Conservation (phyloP, 441 rosid species). For the Manihot esculenta region DNA sequence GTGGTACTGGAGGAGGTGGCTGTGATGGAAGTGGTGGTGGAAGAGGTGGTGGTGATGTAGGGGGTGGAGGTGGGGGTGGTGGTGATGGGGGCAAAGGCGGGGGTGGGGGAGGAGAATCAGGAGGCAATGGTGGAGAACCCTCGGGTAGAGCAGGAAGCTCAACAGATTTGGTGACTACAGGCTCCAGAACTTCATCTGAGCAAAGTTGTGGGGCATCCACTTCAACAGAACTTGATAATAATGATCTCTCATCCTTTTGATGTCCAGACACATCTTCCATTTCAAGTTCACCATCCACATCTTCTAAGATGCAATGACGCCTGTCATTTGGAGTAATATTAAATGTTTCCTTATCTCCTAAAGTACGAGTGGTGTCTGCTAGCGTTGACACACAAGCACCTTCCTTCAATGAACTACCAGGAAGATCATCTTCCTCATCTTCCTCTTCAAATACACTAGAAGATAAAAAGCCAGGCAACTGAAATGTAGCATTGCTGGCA, state of each 20-base stretch:
- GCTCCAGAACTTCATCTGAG: conserved; percentile 34
- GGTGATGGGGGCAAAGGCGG: conserved; percentile 90
- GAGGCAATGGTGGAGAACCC: conserved; percentile 84
- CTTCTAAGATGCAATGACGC: conserved; percentile 74
- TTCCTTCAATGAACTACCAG: conserved; percentile 40
- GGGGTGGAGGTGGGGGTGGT: conserved; percentile 54
- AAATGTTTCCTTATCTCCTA: conserved; percentile 44
- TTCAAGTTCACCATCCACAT: conserved; percentile 90
- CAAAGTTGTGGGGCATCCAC: conserved; percentile 40
- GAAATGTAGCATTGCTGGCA: conserved; percentile 88
- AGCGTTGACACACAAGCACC: conserved; percentile 37
- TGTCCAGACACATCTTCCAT: conserved; percentile 93
- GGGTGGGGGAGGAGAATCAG: conserved; percentile 75
- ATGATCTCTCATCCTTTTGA: conserved; percentile 50
- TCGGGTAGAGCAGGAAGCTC: conserved; percentile 50
- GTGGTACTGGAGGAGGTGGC: conserved; percentile 41
- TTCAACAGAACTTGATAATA: conserved; percentile 31
- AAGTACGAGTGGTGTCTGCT: conserved; percentile 32
- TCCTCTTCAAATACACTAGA: conserved; percentile 74
- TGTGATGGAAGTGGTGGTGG: conserved; percentile 35
- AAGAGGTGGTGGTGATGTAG: conserved; percentile 35
- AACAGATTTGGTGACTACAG: conserved; percentile 36
- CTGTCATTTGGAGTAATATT: conserved; percentile 52
- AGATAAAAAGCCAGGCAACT: conserved; percentile 77
- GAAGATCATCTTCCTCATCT: conserved; percentile 67